Base-by-base conservation (phyloP, 192 early-diverging fungal species). In the Coemansia sp. region DNA sequence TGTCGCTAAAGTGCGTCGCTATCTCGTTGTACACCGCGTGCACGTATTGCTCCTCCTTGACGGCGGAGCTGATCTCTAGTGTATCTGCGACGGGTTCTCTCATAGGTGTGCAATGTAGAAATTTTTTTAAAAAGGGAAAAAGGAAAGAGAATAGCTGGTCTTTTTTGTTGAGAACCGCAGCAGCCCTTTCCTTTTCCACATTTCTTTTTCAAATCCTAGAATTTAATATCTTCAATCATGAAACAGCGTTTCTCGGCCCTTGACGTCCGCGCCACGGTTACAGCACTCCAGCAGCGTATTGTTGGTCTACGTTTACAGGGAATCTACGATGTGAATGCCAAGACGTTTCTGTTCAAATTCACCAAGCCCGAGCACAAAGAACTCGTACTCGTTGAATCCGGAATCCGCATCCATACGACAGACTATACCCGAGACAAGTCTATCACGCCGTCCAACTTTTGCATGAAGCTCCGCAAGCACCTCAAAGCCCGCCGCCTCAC, bases 271-370 rank as follows among this genome's bases (percentile, higher is more conserved):
- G 92, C 94, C 7, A 88, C 88, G 10, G 93, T 94, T 3, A 81
- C 89, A 19, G 90, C 92, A 37, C 77, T 96, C 2, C 66, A 70
- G 46, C 67, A 81, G 62, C 79, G 87, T 63, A 72, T 97, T 21
- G 85, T 94, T 9, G 95, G 93, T 4, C 77, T 96, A 50, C 93
- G 97, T 8, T 83, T 99, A 17, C 93, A 95, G 73, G 97, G 97
- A 63, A 87, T 98, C n/a, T 99, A 98, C 77, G 96, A 98, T 83
- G 87, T 95, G 68, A 96, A 93, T 63, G 64, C 85, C 7, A 91
- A 92, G 75, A 97, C 95, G 56, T 93, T 92, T 69, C 83, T 99
- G 21, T 86, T 97, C 75, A 98, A 97, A 72, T 98, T 99, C 62
- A 89, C 93, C 66, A 88, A 90, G 81, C 91, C 92, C n/a, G 94